Evolutionary conservation across 495 filamentous ascomycete species (phyloP), one percentile per base, ranked within the genome.

Genomic region (Oleoguttula mirabilis): DNA sequence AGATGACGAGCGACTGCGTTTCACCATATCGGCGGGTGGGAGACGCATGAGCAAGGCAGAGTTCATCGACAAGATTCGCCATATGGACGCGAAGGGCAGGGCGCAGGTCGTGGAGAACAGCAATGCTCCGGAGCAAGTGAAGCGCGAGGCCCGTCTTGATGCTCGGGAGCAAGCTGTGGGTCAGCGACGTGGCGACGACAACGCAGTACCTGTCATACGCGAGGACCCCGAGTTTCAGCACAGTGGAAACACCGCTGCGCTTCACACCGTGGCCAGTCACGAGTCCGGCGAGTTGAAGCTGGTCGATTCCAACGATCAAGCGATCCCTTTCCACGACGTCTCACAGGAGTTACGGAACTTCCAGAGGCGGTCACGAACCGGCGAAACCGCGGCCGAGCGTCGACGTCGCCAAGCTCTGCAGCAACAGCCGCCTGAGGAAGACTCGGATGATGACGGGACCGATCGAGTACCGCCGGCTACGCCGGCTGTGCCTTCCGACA

Each of bases 41-140:
- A 78, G 81, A 15, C 76, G 80, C 10, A 76, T 96, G 81, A 90
- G 73, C 57, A 94, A 94, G 60, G 76, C 81, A 5, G 84, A 95
- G 54, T 96, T 99, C 62, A 80, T 96, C 48, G 65, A 76, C 36
- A 77, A 90, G 54, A 79, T 99, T 48, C 76, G 79, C 56, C 68
- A 76, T 21, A 67, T 95, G 43, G 85, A 93, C 57, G 79, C 84
- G 22, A 80, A 76, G 51, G 75, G 76, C 14, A 75, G 88, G 12
- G 72, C 69, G 17, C 75, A 84, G 46, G 62, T 82, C 2, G 71
- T 90, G 0, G 75, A 87, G 39, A 61, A 80, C 32, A 80, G 72
- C 35, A 72, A 77, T 50, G 76, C 73, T 0, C 76, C 79, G 0
- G 66, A 70, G 27, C 63, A 51, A 6, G 60, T 72, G 48, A 81